Percentiles rank a stretch among this genome's conserved stretches.
Conservation (phyloP, 1,284 basidiomycete species). For the Megacollybia platyphylla region DNA sequence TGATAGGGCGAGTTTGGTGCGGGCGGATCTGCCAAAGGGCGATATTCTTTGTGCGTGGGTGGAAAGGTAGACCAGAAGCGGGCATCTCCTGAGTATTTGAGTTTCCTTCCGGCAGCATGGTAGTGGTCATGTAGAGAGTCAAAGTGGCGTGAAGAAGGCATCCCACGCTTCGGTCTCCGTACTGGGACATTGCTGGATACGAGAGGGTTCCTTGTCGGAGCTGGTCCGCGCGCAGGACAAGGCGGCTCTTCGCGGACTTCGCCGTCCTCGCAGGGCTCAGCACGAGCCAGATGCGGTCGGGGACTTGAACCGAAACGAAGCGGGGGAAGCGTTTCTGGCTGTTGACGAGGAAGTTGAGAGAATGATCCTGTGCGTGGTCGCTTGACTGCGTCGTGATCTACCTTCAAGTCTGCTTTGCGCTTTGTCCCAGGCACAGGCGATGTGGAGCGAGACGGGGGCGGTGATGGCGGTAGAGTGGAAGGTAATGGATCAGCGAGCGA, state of each 20-base stretch:
- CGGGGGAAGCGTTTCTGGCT: slow-evolving; percentile 9
- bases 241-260: slow-evolving; percentile 33
- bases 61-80: slow-evolving; percentile 64
- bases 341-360: slow-evolving; percentile 13
- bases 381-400: slow-evolving; percentile 36
- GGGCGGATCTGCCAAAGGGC: slow-evolving; percentile 48
- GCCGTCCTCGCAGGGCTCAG: slow-evolving; percentile 44
- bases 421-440: slow-evolving; percentile 46
- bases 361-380: slow-evolving; percentile 35
- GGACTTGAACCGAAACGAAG: slow-evolving; percentile 13
- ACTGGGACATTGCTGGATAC: slow-evolving; percentile 40
- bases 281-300: slow-evolving; percentile 19
- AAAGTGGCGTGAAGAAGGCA: slow-evolving; percentile 26
- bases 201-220: slow-evolving; percentile 17
- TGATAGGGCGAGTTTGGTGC: slow-evolving; percentile 52
- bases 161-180: slow-evolving; percentile 50
- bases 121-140: slow-evolving; percentile 52
- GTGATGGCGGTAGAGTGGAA: slow-evolving; percentile 52
- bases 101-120: slow-evolving; percentile 44
- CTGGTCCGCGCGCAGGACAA: slow-evolving; percentile 11
- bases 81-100: slow-evolving; percentile 66
- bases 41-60: slow-evolving; percentile 47
- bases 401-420: slow-evolving; percentile 42
- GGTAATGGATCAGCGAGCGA: slow-evolving; percentile 41
- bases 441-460: slow-evolving; percentile 47